phyloP scores from a whole-genome alignment of 1,139 yeast genomes.

The Zygotorulaspora mrakii region DNA sequence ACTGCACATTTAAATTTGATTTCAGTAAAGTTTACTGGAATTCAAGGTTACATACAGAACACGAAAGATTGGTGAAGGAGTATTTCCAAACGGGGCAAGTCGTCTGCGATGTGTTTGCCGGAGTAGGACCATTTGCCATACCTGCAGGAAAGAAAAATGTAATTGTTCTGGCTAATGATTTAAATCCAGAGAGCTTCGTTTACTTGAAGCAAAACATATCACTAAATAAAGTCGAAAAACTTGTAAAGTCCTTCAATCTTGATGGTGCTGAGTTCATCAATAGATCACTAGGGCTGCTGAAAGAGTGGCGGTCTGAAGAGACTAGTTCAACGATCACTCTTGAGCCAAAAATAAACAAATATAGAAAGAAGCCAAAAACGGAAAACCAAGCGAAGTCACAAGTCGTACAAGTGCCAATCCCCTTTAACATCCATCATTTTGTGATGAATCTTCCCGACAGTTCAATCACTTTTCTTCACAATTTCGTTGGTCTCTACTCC shows the following conservation, averaged over 20 bases:
- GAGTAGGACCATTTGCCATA: conserved; percentile 96
- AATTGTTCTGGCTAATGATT: conserved; percentile 84
- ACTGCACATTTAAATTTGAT: conserved; percentile 81
- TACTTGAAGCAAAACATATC: conserved; percentile 63
- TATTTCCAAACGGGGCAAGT: conserved; percentile 62
- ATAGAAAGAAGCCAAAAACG: conserved; percentile 26
- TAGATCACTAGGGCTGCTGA: conserved; percentile 52
- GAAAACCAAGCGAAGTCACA: conserved; percentile 22
- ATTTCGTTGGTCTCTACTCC: conserved; percentile 60
- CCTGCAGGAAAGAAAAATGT: conserved; percentile 89
- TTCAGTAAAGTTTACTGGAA: conserved; percentile 97
- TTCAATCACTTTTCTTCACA: conserved; percentile 80
- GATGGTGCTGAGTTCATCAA: conserved; percentile 84
- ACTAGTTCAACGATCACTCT: conserved; percentile 33
- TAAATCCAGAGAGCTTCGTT: conserved; percentile 81
- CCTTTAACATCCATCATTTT: conserved; percentile 62
- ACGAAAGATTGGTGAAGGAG: conserved; percentile 64
- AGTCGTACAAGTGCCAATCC: conserved; percentile 45
- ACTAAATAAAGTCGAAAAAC: conserved; percentile 57
- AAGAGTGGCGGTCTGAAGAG: conserved; percentile 24
- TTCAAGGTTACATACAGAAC: conserved; percentile 90
- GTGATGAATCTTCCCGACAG: conserved; percentile 96
- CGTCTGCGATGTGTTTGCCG: conserved; percentile 95
- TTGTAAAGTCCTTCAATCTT: conserved; percentile 61
- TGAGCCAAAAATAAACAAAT: conserved; percentile 28